Conservation (phyloP, 2,329 filamentous ascomycete species). For the Alternaria dauci region DNA sequence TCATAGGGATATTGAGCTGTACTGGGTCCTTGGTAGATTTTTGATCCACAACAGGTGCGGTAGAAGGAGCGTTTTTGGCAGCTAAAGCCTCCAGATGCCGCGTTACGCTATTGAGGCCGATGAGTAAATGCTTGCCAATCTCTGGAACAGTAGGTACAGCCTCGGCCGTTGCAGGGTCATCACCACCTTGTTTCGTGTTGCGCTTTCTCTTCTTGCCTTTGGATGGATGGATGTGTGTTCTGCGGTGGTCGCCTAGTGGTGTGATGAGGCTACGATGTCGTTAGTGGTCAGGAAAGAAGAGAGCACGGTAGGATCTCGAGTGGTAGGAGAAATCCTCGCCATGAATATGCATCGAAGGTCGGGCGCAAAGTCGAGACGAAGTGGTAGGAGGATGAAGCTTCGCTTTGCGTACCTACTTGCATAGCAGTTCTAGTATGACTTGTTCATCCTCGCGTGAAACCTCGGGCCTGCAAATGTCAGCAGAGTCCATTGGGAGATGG, state of each 20-base stretch:
- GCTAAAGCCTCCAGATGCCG: slow-evolving; percentile 63
- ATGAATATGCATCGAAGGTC: not conserved
- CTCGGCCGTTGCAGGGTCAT: slow-evolving; percentile 7
- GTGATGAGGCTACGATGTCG: slow-evolving; percentile 62
- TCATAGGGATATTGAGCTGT: not conserved
- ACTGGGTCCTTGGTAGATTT: not conserved
- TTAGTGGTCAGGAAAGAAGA: not conserved
- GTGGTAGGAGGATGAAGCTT: not conserved
- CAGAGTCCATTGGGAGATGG: not conserved
- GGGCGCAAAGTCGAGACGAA: not conserved
- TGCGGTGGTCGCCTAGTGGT: slow-evolving; percentile 70
- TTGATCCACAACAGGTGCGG: slow-evolving; percentile 7
- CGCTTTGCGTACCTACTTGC: slow-evolving; percentile 61
- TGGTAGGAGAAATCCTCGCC: not conserved
- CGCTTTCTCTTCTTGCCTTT: slow-evolving; percentile 64
- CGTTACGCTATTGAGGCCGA: slow-evolving; percentile 72
- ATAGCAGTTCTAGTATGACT: slow-evolving; percentile 71
- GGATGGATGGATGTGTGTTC: slow-evolving; percentile 63
- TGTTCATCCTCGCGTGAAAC: slow-evolving; percentile 67
- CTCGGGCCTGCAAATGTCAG: slow-evolving; percentile 63
- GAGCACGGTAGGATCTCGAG: not conserved
- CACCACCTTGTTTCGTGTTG: slow-evolving; percentile 13
- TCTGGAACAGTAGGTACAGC: slow-evolving; percentile 55
- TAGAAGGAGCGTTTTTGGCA: slow-evolving; percentile 27
- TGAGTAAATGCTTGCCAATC: slow-evolving; percentile 65